Evolutionary conservation across 441 rosid species (phyloP).

Genomic region (Hura crepitans): DNA sequence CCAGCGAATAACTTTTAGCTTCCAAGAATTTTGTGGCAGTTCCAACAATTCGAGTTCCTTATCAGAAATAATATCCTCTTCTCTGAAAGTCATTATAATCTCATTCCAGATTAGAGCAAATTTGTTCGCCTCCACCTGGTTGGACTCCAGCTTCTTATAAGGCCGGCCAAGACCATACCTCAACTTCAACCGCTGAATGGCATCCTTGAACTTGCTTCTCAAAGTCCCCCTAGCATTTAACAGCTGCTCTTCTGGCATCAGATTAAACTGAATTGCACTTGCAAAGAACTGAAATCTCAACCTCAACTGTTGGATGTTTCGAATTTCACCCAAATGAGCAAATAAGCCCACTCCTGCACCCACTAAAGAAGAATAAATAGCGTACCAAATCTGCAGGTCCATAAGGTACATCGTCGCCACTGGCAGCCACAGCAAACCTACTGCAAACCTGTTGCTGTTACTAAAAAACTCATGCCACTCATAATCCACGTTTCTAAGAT

Average conservation of each 20-base stretch:
- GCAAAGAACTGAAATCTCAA: constrained; percentile 91
- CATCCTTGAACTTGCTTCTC: constrained; percentile 72
- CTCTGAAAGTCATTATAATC: constrained; percentile 72
- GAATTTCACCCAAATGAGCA: constrained; percentile 89
- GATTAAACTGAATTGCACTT: constrained; percentile 87
- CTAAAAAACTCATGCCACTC: constrained; percentile 59
- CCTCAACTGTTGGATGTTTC: constrained; percentile 74
- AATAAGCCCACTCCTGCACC: constrained; percentile 79
- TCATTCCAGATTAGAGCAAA: constrained; percentile 95
- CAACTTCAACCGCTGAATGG: constrained; percentile 71
- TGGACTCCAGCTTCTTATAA: constrained; percentile 80
- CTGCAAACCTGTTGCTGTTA: constrained; percentile 69
- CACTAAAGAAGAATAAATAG: constrained; percentile 70
- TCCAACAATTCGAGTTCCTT: constrained; percentile 73
- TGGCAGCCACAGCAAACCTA: constrained; percentile 70
- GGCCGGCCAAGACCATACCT: constrained; percentile 86
- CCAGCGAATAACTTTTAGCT: constrained; percentile 84
- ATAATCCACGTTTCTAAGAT: constrained; percentile 36
- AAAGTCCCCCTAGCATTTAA: constrained; percentile 55
- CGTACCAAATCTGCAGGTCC: constrained; percentile 94
- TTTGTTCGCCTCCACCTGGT: constrained; percentile 70
- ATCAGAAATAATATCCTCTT: constrained; percentile 86
- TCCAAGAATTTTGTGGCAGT: constrained; percentile 75
- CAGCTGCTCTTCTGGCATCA: constrained; percentile 83
- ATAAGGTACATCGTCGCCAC: constrained; percentile 76